Conservation (phyloP, 306 rosid genomes). For the Cicer arietinum region DNA sequence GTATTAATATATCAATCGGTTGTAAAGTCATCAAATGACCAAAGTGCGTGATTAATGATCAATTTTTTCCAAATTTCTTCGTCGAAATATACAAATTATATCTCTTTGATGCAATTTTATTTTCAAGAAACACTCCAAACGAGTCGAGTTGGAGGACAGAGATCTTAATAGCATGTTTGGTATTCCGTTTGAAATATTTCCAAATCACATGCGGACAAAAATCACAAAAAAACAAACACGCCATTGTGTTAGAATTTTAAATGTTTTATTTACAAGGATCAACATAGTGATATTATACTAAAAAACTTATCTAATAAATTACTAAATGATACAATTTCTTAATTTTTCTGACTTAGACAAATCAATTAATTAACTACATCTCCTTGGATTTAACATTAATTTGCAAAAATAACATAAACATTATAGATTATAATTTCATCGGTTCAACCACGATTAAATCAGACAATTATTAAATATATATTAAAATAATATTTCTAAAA, state of each 20-base stretch:
- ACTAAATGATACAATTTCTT: neutral
- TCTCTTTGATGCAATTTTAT: neutral
- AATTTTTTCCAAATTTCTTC: neutral
- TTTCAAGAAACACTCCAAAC: neutral
- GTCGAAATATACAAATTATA: neutral
- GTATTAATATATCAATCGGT: neutral
- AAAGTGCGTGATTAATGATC: constrained; percentile 18
- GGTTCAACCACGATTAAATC: no score
- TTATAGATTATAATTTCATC: no score
- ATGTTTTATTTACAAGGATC: no score
- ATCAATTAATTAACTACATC: neutral
- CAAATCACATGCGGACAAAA: neutral
- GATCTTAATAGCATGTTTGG: neutral
- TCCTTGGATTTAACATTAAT: neutral
- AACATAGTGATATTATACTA: no score
- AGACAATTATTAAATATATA: no score
- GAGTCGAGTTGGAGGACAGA: neutral
- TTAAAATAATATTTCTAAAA: no score
- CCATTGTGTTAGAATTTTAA: no score
- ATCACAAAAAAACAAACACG: no score
- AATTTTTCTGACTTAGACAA: neutral
- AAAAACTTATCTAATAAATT: neutral
- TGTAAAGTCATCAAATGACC: constrained; percentile 2
- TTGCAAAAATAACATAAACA: neutral
- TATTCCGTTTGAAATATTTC: constrained; percentile 4